Percentiles rank a stretch among this genome's conserved stretches.
phyloP scores from a whole-genome alignment of 352 stramenopile genomes.

The Phytophthora chlamydospora region DNA sequence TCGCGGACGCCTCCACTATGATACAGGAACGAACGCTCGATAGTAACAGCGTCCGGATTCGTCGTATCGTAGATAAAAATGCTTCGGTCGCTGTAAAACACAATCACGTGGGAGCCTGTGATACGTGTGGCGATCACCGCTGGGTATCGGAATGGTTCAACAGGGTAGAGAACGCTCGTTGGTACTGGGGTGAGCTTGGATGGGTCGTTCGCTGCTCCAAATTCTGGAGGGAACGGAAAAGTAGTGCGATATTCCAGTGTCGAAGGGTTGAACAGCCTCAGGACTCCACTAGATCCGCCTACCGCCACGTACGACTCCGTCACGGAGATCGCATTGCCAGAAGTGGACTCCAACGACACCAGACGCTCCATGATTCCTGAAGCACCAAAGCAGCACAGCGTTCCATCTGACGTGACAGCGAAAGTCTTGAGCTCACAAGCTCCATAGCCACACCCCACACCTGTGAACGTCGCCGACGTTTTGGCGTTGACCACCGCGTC shows the following conservation, averaged over 20 bases:
- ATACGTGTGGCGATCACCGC: conserved; percentile 64
- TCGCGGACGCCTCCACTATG: conserved; percentile 78
- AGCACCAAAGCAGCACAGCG: conserved; percentile 78
- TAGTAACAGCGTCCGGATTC: conserved; percentile 49
- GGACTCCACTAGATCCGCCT: conserved; percentile 63
- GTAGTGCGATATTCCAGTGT: conserved; percentile 79
- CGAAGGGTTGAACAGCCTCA: conserved; percentile 74
- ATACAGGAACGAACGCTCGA: conserved; percentile 82
- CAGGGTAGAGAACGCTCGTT: conserved; percentile 47
- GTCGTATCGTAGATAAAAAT: conserved; percentile 81
- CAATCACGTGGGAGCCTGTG: conserved; percentile 64
- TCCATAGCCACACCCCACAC: conserved; percentile 67
- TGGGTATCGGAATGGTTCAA: conserved; percentile 61
- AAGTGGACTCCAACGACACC: conserved; percentile 68
- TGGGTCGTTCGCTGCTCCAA: conserved; percentile 51
- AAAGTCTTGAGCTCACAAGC: conserved; percentile 71
- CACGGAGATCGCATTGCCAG: conserved; percentile 76
- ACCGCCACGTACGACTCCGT: conserved; percentile 76
- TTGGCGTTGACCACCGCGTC: conserved; percentile 68
- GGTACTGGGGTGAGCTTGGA: conserved; percentile 4
- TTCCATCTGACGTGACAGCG: conserved; percentile 71
- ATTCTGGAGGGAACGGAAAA: conserved; percentile 76
- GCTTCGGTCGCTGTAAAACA: conserved; percentile 80
- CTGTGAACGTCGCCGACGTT: conserved; percentile 69
- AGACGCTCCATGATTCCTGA: conserved; percentile 77